These are phyloP conservation scores for Sordariomycetes sp. DNA, from an alignment of 2,329 filamentous ascomycete genomes.

Conservation along the genomic window DNA sequence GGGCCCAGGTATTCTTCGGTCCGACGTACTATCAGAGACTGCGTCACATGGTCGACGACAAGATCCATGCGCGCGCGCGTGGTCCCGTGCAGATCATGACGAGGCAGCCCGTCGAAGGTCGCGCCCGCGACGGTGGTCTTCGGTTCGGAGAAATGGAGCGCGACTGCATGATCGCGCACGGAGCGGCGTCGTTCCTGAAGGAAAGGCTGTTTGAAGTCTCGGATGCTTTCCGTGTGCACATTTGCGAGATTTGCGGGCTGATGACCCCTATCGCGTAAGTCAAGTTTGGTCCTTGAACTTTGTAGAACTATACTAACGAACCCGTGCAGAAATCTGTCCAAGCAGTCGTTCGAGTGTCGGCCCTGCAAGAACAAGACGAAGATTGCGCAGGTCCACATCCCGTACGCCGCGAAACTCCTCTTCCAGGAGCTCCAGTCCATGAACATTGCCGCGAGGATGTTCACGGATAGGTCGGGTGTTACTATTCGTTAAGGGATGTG, in stretches of 20 bases:
- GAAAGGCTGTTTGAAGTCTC: slow-evolving; percentile 95
- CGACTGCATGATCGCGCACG: slow-evolving; percentile 99
- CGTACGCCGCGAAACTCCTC: slow-evolving; percentile 91
- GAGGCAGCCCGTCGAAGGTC: slow-evolving; percentile 92
- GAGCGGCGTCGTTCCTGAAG: slow-evolving; percentile 91
- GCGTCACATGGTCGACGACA: slow-evolving; percentile 99
- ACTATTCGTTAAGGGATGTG: slow-evolving; percentile 43
- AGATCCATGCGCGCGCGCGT: slow-evolving; percentile 97
- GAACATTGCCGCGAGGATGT: slow-evolving; percentile 98
- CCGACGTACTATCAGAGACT: slow-evolving; percentile 98
- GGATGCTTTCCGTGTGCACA: slow-evolving; percentile 93
- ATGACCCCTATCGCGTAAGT: slow-evolving; percentile 99
- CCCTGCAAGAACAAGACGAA: slow-evolving; percentile 99
- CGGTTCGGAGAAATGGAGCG: slow-evolving; percentile 99
- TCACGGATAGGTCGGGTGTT: slow-evolving; percentile 71
- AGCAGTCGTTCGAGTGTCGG: slow-evolving; percentile 90
- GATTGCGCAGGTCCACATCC: slow-evolving; percentile 95
- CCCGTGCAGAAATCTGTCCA: slow-evolving; percentile 67
- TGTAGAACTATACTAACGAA: slow-evolving; percentile 2
- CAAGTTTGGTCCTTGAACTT: slow-evolving; percentile 4
- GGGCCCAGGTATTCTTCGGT: slow-evolving; percentile 90
- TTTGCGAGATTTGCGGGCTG: slow-evolving; percentile 95
- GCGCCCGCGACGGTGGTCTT: slow-evolving; percentile 91
- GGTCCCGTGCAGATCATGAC: slow-evolving; percentile 96
- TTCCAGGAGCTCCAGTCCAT: slow-evolving; percentile 97